These are phyloP conservation scores for Paramecium tetraurelia DNA, from an alignment of 73 alveolate genomes.

Conservation along the genomic window DNA sequence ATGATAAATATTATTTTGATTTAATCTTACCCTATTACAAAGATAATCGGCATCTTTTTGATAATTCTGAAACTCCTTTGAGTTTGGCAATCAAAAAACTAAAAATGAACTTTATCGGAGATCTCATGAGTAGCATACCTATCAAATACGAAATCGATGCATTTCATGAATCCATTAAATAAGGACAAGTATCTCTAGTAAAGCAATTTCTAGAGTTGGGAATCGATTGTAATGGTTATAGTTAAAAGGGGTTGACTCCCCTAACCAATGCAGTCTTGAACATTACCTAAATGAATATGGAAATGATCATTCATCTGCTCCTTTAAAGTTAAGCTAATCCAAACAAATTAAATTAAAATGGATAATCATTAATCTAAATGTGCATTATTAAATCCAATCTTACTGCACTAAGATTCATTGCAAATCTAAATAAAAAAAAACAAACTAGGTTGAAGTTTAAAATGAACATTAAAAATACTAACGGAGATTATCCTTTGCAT, in stretches of 20 bases:
- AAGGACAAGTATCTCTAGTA: constrained; percentile 14
- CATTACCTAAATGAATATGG: constrained; percentile 25
- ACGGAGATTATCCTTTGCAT: constrained; percentile 37
- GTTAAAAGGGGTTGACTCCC: not conserved
- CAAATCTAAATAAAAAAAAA: not conserved
- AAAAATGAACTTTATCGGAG: not conserved
- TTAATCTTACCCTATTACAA: not conserved
- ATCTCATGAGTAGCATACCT: not conserved
- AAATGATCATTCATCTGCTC: not conserved
- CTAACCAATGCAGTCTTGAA: not conserved
- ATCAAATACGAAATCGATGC: not conserved
- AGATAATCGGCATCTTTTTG: not conserved
- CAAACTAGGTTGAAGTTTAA: not conserved
- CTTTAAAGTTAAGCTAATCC: constrained; percentile 9
- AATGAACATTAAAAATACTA: not conserved
- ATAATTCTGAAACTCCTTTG: not conserved
- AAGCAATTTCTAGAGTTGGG: constrained; percentile 24
- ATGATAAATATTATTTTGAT: constrained; percentile 21
- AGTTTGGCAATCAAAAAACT: not conserved
- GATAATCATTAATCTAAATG: not conserved
- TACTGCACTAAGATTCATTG: constrained; percentile 9
- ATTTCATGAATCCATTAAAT: constrained; percentile 23
- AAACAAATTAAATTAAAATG: not conserved
- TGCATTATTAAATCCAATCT: constrained; percentile 15
- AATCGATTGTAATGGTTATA: not conserved